Base-by-base conservation (phyloP, 768 basidiomycete species). In the Lactarius akahatsu region DNA sequence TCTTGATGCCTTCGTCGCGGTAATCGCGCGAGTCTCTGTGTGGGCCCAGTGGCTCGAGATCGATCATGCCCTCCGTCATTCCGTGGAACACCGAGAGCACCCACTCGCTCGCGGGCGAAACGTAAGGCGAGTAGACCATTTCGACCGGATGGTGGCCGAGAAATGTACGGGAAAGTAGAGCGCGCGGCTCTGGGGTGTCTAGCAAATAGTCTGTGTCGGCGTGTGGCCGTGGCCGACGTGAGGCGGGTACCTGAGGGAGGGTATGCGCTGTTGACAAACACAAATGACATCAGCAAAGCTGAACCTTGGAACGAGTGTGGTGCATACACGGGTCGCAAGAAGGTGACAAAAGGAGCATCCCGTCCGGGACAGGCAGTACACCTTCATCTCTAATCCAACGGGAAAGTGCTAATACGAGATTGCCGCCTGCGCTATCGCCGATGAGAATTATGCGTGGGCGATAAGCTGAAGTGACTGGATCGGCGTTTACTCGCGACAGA, bases 381-480 rank as follows among this genome's bases (percentile, higher is more conserved):
- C 77, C 78, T 70, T 85, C 82, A 63, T 84, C 83, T 34, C 83
- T 75, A n/a, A 85, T 74, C 83, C 83, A 85, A 47, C 83, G 79
- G 8, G 82, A 76, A 3, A 84, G 77, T 13, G 82, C 79, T 10
- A 85, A 78, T 1, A 80, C 82, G 1, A 85, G 76, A 66, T 84
- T 84, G 7, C 84, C 83, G 15, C 84, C 84, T 0, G 84, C 82
- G 66, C 82, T 82, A 66, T 84, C 84, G n/a, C 83, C 84, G 41
- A 83, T 79, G 54, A 85, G 77, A 32, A 84, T 71, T 56, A 83
- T 77, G 65, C 81, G 75, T 34, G 69, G 65, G 10, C 66, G 62
- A 34, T 41, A 23, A 7, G 55, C 38, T 52, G 28, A 73, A 71
- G 61, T 64, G 68, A 57, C 72, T 69, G 62, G 23, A 41, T 34